Evolutionary conservation across 108 stramenopile genomes (phyloP).

Genomic region (Pseudonitzschia pungens): DNA sequence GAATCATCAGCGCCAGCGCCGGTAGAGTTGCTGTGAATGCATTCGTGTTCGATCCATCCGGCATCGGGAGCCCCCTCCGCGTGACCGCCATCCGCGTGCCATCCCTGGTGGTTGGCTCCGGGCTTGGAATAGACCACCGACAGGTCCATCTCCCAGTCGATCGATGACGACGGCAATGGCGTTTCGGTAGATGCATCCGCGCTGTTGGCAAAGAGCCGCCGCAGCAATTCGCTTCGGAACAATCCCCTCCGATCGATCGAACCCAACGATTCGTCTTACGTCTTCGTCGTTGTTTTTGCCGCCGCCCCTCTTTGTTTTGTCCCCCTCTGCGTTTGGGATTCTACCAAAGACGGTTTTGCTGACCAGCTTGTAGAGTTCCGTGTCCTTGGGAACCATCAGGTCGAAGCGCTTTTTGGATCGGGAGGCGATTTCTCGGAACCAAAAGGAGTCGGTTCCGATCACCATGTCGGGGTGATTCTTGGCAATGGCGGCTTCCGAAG

Average conservation of each 20-base stretch:
- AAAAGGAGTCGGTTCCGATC: slow-evolving; percentile 46
- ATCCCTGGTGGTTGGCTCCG: slow-evolving; percentile 56
- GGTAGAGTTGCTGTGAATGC: background rate
- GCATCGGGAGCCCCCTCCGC: slow-evolving; percentile 39
- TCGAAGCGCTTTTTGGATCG: slow-evolving; percentile 55
- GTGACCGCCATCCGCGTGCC: slow-evolving; percentile 69
- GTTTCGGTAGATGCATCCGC: too few species aligned
- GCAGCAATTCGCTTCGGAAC: slow-evolving; percentile 8
- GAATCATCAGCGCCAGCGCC: background rate
- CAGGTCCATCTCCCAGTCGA: slow-evolving; percentile 53
- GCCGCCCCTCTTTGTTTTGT: background rate
- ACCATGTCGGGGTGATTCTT: slow-evolving; percentile 40
- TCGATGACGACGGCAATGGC: background rate
- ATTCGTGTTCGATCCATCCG: slow-evolving; percentile 36
- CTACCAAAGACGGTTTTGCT: background rate
- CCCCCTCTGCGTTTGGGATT: too few species aligned
- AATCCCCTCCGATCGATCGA: background rate
- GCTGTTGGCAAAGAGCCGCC: slow-evolving; percentile 35
- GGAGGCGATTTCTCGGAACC: slow-evolving; percentile 61
- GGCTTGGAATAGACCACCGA: slow-evolving; percentile 60
- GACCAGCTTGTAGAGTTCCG: background rate
- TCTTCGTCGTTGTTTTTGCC: too few species aligned
- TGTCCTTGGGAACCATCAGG: slow-evolving; percentile 19
- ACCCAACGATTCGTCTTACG: too few species aligned
- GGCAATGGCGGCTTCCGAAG: background rate